Base-by-base conservation (phyloP, 2,329 filamentous ascomycete genomes). In the Aspergillus udagawae region DNA sequence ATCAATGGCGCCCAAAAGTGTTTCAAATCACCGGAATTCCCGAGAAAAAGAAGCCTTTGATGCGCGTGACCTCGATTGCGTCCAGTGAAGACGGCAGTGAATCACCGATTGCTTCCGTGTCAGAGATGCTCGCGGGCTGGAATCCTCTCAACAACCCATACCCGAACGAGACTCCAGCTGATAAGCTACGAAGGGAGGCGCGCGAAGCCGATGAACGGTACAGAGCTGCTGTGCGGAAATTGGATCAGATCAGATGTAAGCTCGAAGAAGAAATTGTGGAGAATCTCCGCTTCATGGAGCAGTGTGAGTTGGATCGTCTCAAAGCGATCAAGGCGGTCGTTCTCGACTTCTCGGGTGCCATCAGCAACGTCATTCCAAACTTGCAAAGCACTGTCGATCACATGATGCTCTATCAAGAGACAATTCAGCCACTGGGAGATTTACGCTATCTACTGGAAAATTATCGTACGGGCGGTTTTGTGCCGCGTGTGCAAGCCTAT, bases 401-500 rank as follows among this genome's bases (percentile, higher is more conserved):
- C 72, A 97, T 99, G 92, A 92, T 99, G 87, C 83, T 99, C 49
- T 99, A 95, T 78, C 94, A 99, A 74, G 94, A 99, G 80, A 97
- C 94, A 0, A 90, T 99, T n/a, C 94, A 97, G 74, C 94, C 94
- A 5, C 73, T 87, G 50, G 90, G 91, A 42, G 94, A 99, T 74
- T 79, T 99, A 65, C 85, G 94, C 62, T 99, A 97, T 73, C 83
- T 99, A 59, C 82, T 99, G 49, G 94, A 99, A 78, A 99, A 93
- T 72, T 99, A 99, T 77, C 88, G 92, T 61, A 99, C 94, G 6
- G 94, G 94, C 61, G 90, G 88, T 63, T 99, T 96, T 72, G 85
- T 91, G 52, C 94, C 94, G 8, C 92, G 86, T 68, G 93, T 97
- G 28, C 86, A 92, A 49, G 89, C 91, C 3, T 99, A 99, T 75